A percentile compares a stretch with the other conserved stretches of the same genome.
Evolutionary conservation across 495 filamentous ascomycete species (phyloP).

Genomic region (Penicillium lividum): DNA sequence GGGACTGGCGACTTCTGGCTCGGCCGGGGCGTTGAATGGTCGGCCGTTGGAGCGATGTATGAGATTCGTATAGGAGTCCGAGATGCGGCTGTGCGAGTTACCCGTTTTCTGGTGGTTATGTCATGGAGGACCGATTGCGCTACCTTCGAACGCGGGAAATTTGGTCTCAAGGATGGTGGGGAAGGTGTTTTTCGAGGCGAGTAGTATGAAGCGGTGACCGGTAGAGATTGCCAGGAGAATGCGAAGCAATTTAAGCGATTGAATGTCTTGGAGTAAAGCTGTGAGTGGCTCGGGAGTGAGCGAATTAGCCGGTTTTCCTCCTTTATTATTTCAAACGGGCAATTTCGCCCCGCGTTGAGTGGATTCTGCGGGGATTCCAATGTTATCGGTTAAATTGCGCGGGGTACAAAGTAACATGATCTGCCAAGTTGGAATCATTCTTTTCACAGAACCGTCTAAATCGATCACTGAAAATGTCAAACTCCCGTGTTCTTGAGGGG

Average conservation of each 20-base stretch:
- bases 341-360: constrained; percentile 27
- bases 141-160: constrained; percentile 61
- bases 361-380: constrained; percentile 12
- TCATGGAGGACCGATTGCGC: constrained; percentile 68
- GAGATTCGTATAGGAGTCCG: constrained; percentile 56
- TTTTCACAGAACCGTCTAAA: not conserved
- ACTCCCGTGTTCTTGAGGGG: constrained; percentile 51
- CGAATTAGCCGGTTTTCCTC: constrained; percentile 22
- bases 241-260: constrained; percentile 61
- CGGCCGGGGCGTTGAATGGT: constrained; percentile 61
- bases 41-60: constrained; percentile 64
- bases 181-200: constrained; percentile 70
- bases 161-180: constrained; percentile 59
- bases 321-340: constrained; percentile 21
- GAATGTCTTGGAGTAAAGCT: constrained; percentile 13
- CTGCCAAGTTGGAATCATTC: not conserved
- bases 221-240: constrained; percentile 63
- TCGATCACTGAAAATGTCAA: constrained; percentile 21
- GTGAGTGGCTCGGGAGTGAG: not conserved
- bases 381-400: constrained; percentile 25
- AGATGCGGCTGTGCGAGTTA: constrained; percentile 56
- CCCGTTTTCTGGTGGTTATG: constrained; percentile 64
- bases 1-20: constrained; percentile 62
- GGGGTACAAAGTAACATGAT: constrained; percentile 9
- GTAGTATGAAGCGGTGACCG: constrained; percentile 69